These are phyloP conservation scores for Trichopus zeylanicus DNA, from an alignment of 116 monocot genomes.

Conservation along the genomic window DNA sequence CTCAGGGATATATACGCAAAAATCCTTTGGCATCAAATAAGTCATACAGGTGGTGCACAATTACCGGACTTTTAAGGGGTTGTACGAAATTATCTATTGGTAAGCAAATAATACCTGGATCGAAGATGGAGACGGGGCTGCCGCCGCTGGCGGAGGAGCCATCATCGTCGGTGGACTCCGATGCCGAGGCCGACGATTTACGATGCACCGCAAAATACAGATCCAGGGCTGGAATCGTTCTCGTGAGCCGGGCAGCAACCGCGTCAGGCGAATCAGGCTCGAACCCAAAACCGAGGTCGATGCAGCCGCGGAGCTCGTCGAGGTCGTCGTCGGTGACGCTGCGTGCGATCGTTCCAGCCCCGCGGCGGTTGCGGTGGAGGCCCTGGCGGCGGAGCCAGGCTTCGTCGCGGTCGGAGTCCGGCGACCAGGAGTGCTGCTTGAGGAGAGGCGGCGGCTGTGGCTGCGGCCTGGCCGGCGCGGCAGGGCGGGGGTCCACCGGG, in stretches of 20 bases:
- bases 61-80: too few species aligned
- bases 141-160: constrained; percentile 17
- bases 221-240: constrained; percentile 43
- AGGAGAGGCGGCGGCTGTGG: too few species aligned
- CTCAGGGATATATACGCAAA: too few species aligned
- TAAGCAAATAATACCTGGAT: too few species aligned
- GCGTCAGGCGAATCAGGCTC: constrained; percentile 10
- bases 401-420: constrained; percentile 30
- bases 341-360: constrained; percentile 6
- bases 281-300: constrained; percentile 37
- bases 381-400: constrained; percentile 25
- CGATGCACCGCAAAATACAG: constrained; percentile 39
- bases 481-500: too few species aligned
- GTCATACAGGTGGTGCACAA: too few species aligned
- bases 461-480: too few species aligned
- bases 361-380: constrained; percentile 3
- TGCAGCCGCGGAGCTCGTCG: constrained; percentile 36
- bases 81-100: too few species aligned
- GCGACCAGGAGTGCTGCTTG: constrained; percentile 28
- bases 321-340: constrained; percentile 40
- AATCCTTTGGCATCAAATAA: too few species aligned
- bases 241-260: constrained; percentile 2
- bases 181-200: not conserved
- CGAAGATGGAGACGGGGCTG: constrained; percentile 36
- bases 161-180: constrained; percentile 4